Conservation (phyloP, 1,284 basidiomycete genomes). For the Marasmius fiardii region DNA sequence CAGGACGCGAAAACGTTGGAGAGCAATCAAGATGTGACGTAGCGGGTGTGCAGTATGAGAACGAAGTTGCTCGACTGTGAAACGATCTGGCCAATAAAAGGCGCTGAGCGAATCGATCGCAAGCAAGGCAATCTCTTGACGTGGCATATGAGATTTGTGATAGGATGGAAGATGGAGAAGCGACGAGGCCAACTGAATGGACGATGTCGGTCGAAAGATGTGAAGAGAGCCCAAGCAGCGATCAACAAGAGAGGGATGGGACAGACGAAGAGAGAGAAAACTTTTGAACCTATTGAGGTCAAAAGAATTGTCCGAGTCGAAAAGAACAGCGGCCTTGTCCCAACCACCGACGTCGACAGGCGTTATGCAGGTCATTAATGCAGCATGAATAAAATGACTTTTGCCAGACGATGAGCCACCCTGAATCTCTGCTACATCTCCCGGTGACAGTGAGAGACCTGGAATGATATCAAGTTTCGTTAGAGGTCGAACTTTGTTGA, state of each 20-base stretch:
- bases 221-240: slow-evolving; percentile 51
- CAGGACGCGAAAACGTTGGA: slow-evolving; percentile 48
- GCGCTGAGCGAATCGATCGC: slow-evolving; percentile 74
- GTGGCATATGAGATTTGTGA: slow-evolving; percentile 43
- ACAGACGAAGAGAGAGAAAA: slow-evolving; percentile 43
- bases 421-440: slow-evolving; percentile 73
- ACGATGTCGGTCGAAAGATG: slow-evolving; percentile 64
- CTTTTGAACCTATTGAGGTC: slow-evolving; percentile 48
- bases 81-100: slow-evolving; percentile 76
- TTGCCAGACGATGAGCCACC: slow-evolving; percentile 73
- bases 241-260: slow-evolving; percentile 30
- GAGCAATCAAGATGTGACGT: slow-evolving; percentile 41
- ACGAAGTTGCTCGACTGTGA: slow-evolving; percentile 53
- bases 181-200: slow-evolving; percentile 63
- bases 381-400: slow-evolving; percentile 65
- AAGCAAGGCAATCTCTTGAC: slow-evolving; percentile 56
- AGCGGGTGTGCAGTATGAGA: slow-evolving; percentile 30
- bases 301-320: slow-evolving; percentile 69
- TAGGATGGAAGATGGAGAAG: slow-evolving; percentile 58
- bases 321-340: slow-evolving; percentile 59
- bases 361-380: slow-evolving; percentile 59
- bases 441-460: slow-evolving; percentile 25
- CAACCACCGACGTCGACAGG: slow-evolving; percentile 47
- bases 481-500: slow-evolving; percentile 15
- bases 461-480: slow-evolving; percentile 24